These are phyloP conservation scores for Cercospora janseana DNA, from an alignment of 2,329 filamentous ascomycete species.

Conservation along the genomic window DNA sequence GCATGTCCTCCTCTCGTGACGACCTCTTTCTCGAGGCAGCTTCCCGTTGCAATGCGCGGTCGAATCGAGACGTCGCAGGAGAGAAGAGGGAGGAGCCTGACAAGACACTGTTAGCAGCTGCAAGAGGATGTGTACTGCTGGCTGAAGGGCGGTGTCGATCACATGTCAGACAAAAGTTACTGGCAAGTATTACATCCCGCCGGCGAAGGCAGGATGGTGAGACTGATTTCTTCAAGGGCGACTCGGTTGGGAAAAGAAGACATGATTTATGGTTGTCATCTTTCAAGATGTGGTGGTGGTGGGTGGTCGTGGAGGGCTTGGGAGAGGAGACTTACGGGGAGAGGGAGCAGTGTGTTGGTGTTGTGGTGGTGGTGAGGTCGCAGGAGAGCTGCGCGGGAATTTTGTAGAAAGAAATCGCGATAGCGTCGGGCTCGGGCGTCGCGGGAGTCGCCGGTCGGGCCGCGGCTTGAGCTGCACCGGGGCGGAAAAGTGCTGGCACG, in stretches of 20 bases:
- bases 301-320: not conserved
- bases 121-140: slow-evolving; percentile 2
- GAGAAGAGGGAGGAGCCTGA: not conserved
- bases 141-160: slow-evolving; percentile 6
- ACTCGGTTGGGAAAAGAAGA: slow-evolving; percentile 89
- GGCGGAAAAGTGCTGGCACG: no score
- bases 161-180: slow-evolving; percentile 74
- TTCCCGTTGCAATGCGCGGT: not conserved
- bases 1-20: no score
- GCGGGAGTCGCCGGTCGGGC: no score
- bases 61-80: not conserved
- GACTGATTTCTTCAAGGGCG: slow-evolving; percentile 78
- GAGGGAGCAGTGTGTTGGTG: not conserved
- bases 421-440: not conserved
- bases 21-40: no score
- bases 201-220: slow-evolving; percentile 62
- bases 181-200: slow-evolving; percentile 82
- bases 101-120: slow-evolving; percentile 9
- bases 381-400: not conserved
- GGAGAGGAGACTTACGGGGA: not conserved
- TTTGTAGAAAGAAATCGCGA: slow-evolving; percentile 6
- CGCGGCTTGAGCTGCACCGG: no score
- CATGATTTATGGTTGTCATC: slow-evolving; percentile 69
- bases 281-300: slow-evolving; percentile 42
- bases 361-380: slow-evolving; percentile 2